Percentiles rank a stretch among this genome's conserved stretches.
phyloP scores from a whole-genome alignment of 345 rosid genomes.

The Moricandia moricandioides region DNA sequence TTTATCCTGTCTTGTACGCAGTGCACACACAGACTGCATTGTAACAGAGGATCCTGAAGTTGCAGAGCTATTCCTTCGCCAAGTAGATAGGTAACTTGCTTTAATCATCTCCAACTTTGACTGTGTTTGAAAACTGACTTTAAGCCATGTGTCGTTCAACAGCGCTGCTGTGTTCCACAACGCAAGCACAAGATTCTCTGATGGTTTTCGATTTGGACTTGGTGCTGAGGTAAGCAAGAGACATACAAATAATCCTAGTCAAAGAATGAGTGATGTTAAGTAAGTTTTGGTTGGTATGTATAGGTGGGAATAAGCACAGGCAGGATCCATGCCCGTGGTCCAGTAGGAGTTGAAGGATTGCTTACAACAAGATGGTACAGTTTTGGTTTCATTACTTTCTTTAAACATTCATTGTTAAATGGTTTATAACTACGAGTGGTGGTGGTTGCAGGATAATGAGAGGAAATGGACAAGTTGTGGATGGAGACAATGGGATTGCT shows the following conservation, averaged over 20 bases:
- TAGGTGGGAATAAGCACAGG: slow-evolving; percentile 97
- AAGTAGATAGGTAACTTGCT: slow-evolving; percentile 79
- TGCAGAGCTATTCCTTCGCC: slow-evolving; percentile 72
- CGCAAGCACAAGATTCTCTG: slow-evolving; percentile 95
- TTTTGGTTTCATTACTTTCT: background rate
- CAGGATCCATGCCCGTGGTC: slow-evolving; percentile 98
- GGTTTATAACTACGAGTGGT: background rate
- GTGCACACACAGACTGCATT: slow-evolving; percentile 95
- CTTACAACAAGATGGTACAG: slow-evolving; percentile 90
- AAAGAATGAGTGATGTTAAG: background rate
- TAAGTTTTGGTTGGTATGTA: background rate
- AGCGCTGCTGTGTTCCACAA: slow-evolving; percentile 99
- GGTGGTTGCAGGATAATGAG: slow-evolving; percentile 72
- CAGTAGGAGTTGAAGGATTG: slow-evolving; percentile 97
- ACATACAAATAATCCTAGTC: background rate
- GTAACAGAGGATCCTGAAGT: slow-evolving; percentile 66
- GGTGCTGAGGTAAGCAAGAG: slow-evolving; percentile 84
- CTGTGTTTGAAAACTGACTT: background rate
- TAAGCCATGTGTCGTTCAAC: slow-evolving; percentile 24
- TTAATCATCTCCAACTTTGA: background rate
- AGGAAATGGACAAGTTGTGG: slow-evolving; percentile 92
- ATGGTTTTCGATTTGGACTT: slow-evolving; percentile 94
- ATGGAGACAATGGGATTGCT: slow-evolving; percentile 71
- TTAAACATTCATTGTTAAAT: background rate
- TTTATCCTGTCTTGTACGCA: slow-evolving; percentile 29